A percentile compares a stretch with the other conserved stretches of the same genome.
Evolutionary conservation across 345 rosid genomes (phyloP).

Genomic region (Cardamine chenopodiifolia): DNA sequence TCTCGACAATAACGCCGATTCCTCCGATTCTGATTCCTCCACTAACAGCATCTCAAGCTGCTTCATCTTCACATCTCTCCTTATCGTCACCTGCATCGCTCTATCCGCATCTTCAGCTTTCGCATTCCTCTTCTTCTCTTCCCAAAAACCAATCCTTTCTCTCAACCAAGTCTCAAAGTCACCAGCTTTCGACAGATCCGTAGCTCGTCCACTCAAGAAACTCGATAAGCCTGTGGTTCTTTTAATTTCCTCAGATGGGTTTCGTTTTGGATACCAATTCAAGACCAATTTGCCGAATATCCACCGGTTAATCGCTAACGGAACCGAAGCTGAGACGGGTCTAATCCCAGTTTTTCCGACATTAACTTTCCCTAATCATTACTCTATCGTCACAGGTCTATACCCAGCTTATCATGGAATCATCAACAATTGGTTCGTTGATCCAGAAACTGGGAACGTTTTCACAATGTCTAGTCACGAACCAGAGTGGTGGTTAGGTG

Average conservation of each 20-base stretch:
- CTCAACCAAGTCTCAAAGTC: constrained; percentile 30
- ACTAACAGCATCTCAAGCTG: constrained; percentile 41
- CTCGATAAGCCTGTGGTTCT: constrained; percentile 70
- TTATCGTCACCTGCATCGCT: constrained; percentile 61
- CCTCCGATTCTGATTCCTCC: constrained; percentile 35
- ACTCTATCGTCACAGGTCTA: constrained; percentile 90
- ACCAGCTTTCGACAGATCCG: constrained; percentile 32
- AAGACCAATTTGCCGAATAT: constrained; percentile 74
- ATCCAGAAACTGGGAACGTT: constrained; percentile 59
- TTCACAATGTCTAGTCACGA: constrained; percentile 81
- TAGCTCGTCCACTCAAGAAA: constrained; percentile 62
- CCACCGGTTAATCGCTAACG: constrained; percentile 69
- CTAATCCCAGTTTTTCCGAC: constrained; percentile 88
- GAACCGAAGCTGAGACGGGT: constrained; percentile 87
- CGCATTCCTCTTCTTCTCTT: constrained; percentile 66
- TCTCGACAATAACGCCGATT: constrained; percentile 54
- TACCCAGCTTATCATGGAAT: constrained; percentile 90
- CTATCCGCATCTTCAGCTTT: constrained; percentile 74
- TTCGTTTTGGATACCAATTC: constrained; percentile 93
- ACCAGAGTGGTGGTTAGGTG: constrained; percentile 95
- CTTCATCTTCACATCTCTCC: constrained; percentile 56
- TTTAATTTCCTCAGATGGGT: constrained; percentile 86
- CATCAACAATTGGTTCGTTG: constrained; percentile 68
- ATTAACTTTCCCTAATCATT: constrained; percentile 89
- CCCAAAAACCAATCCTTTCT: constrained; percentile 26